Percentiles rank a stretch among this genome's conserved stretches.
phyloP scores from a whole-genome alignment of 2,329 filamentous ascomycete genomes.

The Chalara sp. region DNA sequence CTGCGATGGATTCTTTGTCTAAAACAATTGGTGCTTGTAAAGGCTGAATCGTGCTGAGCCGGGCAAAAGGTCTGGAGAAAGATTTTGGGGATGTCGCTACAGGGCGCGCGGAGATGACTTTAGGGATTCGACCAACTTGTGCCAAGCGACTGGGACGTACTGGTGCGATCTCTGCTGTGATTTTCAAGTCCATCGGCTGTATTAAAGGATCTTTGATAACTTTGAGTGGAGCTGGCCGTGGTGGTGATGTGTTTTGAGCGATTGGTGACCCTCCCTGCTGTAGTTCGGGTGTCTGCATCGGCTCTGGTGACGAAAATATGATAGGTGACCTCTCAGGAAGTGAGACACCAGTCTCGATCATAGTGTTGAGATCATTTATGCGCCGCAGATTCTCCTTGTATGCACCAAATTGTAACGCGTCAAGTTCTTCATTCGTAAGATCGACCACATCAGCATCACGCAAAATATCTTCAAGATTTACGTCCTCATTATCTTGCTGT shows the following conservation, averaged over 20 bases:
- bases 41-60: slow-evolving; percentile 40
- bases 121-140: slow-evolving; percentile 83
- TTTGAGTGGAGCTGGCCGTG: not conserved
- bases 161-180: slow-evolving; percentile 14
- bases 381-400: slow-evolving; percentile 19
- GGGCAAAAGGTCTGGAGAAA: slow-evolving; percentile 77
- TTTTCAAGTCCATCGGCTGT: slow-evolving; percentile 15
- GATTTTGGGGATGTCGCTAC: slow-evolving; percentile 67
- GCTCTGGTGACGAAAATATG: slow-evolving; percentile 17
- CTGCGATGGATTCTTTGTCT: slow-evolving; percentile 38
- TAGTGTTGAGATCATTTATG: slow-evolving; percentile 14
- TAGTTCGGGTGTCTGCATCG: slow-evolving; percentile 14
- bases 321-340: slow-evolving; percentile 1
- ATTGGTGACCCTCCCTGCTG: slow-evolving; percentile 20
- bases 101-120: slow-evolving; percentile 64
- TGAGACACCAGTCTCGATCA: not conserved
- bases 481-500: slow-evolving; percentile 18
- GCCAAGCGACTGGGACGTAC: slow-evolving; percentile 55
- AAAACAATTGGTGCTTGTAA: slow-evolving; percentile 22
- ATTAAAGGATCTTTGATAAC: not conserved
- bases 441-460: slow-evolving; percentile 36
- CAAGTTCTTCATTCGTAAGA: slow-evolving; percentile 23
- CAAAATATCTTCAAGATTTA: slow-evolving; percentile 40
- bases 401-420: slow-evolving; percentile 22
- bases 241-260: slow-evolving; percentile 6